A percentile compares a stretch with the other conserved stretches of the same genome.
phyloP scores from a whole-genome alignment of 306 rosid species.

The Citrullus colocynthis region DNA sequence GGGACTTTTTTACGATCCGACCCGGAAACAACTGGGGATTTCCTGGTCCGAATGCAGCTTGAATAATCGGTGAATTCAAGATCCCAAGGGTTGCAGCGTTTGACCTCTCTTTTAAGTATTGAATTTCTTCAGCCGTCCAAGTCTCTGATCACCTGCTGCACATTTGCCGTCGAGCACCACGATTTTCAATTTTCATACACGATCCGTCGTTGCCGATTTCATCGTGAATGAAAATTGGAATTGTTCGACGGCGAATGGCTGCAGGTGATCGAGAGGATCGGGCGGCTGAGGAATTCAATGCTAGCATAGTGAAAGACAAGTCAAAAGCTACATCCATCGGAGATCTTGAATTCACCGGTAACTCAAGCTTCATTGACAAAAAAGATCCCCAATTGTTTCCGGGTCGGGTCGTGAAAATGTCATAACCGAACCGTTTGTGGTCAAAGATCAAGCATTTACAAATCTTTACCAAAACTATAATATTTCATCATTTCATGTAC shows the following conservation, averaged over 20 bases:
- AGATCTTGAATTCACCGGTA: slow-evolving; percentile 74
- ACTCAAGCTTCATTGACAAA: slow-evolving; percentile 60
- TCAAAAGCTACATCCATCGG: slow-evolving; percentile 27
- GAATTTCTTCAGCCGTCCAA: slow-evolving; percentile 54
- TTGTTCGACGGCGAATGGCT: slow-evolving; percentile 70
- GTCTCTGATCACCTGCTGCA: slow-evolving; percentile 12
- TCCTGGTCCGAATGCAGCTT: slow-evolving; percentile 53
- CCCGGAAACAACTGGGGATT: slow-evolving; percentile 33
- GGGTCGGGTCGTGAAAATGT: slow-evolving; percentile 15
- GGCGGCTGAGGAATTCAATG: slow-evolving; percentile 42
- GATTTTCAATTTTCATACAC: slow-evolving; percentile 44
- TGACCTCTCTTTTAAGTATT: slow-evolving; percentile 43
- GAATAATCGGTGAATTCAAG: slow-evolving; percentile 79
- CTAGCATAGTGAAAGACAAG: slow-evolving; percentile 45
- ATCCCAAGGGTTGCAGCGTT: slow-evolving; percentile 39
- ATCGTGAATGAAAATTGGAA: slow-evolving; percentile 38
- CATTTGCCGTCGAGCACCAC: slow-evolving; percentile 53
- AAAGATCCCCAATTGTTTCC: slow-evolving; percentile 33
- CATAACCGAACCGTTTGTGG: slow-evolving; percentile 53
- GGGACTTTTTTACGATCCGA: slow-evolving; percentile 9
- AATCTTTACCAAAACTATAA: neutral
- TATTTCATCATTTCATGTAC: neutral
- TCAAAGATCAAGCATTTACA: slow-evolving; percentile 68
- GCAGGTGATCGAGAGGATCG: slow-evolving; percentile 19
- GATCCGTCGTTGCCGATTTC: slow-evolving; percentile 22